Evolutionary conservation across 495 filamentous ascomycete species (phyloP), one percentile per base, ranked within the genome.

Genomic region (Astrothelium subdiscretum): DNA sequence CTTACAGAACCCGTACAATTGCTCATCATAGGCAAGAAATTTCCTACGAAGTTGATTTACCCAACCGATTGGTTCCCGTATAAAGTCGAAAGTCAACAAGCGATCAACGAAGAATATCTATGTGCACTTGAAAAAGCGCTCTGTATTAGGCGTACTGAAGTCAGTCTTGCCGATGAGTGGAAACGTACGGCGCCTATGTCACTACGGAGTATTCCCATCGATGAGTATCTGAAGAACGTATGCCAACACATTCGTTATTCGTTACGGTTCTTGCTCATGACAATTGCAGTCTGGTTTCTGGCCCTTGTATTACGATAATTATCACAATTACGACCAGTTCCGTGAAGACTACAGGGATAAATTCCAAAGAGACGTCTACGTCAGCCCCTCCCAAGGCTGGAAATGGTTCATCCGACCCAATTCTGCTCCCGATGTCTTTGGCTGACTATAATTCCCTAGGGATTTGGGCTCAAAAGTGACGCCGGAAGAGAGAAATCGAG

Each of bases 41-140:
- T 71, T 42, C 72, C 74, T 27, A 73, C 71, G 65, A 70, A 70
- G 0, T 65, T 76, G 15, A 62, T 73, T 4, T 76, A 74, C 60
- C 70, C 73, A 24, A 68, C 65, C 6, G 74, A 75, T 35, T 76
- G 74, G 43, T 64, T 76, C 10, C 73, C 73, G 0, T 38, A 38
- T 15, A 15, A 38, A 6, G 35, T 6, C 15, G 35, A 38, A 38
- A 6, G 15, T 15, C 35, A 38, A 15, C 35, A 38, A 38, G 35
- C 6, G 5, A 6, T 6, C 15, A 6, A 6, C 6, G 35, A 38
- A 15, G 15, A 15, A 6, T 38, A 6, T 38, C 6, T 38, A 6
- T 38, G 35, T 15, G 35, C 35, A 6, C 35, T 38, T 6, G 35
- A 38, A 15, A 38, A 38, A 38, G 6, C 15, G 35, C 15, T 38